Evolutionary conservation across 163 green algal species (phyloP).

Genomic region (Picocystis sp.): DNA sequence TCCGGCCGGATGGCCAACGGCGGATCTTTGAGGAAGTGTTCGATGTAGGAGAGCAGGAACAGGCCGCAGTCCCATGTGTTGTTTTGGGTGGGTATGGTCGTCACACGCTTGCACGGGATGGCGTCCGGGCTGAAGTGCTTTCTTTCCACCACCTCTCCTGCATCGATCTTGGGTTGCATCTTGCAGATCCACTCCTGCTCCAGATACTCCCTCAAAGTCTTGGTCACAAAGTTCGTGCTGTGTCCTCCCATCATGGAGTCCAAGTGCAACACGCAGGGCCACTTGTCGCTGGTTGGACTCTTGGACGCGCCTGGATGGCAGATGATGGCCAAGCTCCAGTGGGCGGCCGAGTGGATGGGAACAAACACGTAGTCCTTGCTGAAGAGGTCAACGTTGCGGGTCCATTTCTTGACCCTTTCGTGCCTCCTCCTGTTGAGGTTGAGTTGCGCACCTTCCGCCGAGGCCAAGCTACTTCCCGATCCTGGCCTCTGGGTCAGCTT

Average conservation of each 20-base stretch:
- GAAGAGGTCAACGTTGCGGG: conserved; percentile 71
- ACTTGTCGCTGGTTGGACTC: neutral
- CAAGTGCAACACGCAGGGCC: conserved; percentile 44
- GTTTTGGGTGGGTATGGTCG: conserved; percentile 40
- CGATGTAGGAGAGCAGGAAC: conserved; percentile 66
- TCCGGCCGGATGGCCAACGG: neutral
- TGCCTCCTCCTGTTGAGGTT: conserved; percentile 9
- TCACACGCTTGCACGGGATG: too few species aligned
- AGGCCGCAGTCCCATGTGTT: conserved; percentile 87
- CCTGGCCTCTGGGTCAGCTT: conserved; percentile 50
- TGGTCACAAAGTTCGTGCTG: conserved; percentile 15
- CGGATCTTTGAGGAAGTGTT: conserved; percentile 48
- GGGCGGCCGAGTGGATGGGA: conserved; percentile 68
- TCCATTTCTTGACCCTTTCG: conserved; percentile 72
- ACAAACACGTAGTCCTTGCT: conserved; percentile 76
- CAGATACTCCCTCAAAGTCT: conserved; percentile 42
- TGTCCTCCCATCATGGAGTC: conserved; percentile 54
- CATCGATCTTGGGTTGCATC: conserved; percentile 1
- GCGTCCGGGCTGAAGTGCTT: too few species aligned
- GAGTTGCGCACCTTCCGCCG: neutral
- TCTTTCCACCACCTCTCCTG: neutral
- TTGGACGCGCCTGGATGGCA: conserved; percentile 41
- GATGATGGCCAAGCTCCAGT: conserved; percentile 80
- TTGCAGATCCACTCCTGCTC: conserved; percentile 47
- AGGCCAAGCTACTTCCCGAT: neutral